phyloP scores from a whole-genome alignment of 2,329 filamentous ascomycete genomes.

The Bipolaris gigantea region DNA sequence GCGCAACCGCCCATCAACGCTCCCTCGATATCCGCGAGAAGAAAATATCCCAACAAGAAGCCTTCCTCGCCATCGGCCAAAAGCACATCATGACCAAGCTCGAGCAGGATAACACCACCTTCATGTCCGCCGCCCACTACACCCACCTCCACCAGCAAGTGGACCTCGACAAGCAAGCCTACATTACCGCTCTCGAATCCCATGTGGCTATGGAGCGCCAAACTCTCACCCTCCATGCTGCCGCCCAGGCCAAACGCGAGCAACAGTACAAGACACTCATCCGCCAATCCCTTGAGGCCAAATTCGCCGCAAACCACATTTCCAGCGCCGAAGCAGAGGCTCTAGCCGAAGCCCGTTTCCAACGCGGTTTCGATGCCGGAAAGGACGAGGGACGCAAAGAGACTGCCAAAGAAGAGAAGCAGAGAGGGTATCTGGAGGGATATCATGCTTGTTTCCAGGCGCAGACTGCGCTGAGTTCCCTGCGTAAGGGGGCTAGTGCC shows the following conservation, averaged over 20 bases:
- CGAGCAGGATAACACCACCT: conserved; percentile 12
- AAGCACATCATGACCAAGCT: conserved; percentile 19
- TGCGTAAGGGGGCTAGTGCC: conserved; percentile 23
- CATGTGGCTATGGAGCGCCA: conserved; percentile 11
- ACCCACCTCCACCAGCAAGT: conserved; percentile 10
- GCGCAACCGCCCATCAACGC: conserved; percentile 11
- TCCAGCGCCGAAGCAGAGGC: not conserved
- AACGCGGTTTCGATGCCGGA: conserved; percentile 12
- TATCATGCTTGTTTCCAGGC: conserved; percentile 20
- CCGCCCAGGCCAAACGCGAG: conserved; percentile 22
- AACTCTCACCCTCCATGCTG: conserved; percentile 15
- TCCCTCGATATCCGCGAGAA: conserved; percentile 17
- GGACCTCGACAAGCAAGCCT: conserved; percentile 6
- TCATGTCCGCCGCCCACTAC: conserved; percentile 13
- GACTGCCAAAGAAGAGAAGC: not conserved
- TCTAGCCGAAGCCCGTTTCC: conserved; percentile 12
- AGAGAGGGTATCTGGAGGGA: conserved; percentile 21
- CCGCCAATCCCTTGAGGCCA: conserved; percentile 6
- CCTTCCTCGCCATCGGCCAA: conserved; percentile 27
- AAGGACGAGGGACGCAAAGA: conserved; percentile 6
- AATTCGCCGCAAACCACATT: conserved; percentile 2
- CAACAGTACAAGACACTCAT: conserved; percentile 21
- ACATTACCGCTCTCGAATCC: conserved; percentile 2
- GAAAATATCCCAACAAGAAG: conserved; percentile 21
- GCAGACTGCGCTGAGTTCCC: conserved; percentile 9